A percentile compares a stretch with the other conserved stretches of the same genome.
Conservation (phyloP, 441 rosid species). For the Kokia cookei region DNA sequence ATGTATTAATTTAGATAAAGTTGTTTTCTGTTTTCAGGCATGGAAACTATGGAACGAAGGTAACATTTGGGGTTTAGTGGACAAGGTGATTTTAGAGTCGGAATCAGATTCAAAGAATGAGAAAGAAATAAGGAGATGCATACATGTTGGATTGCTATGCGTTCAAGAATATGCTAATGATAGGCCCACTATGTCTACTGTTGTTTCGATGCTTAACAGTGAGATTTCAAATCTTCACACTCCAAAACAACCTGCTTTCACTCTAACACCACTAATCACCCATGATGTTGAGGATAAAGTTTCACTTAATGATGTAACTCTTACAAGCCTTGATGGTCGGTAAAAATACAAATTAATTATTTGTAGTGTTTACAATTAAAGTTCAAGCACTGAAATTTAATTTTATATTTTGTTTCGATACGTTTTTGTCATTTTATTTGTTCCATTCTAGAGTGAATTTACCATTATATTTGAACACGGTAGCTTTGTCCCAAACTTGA, state of each 20-base stretch:
- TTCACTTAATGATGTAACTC: neutral
- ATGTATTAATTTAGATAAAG: no score
- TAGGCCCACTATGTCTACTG: slow-evolving; percentile 22
- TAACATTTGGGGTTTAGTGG: neutral
- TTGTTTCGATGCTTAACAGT: slow-evolving; percentile 21
- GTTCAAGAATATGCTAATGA: slow-evolving; percentile 22
- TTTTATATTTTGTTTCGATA: no score
- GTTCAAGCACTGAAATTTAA: no score
- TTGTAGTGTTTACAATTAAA: no score
- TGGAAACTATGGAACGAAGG: neutral
- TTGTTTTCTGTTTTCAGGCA: neutral
- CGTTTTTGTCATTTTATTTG: no score
- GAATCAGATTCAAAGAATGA: neutral
- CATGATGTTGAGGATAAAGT: neutral
- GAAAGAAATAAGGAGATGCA: slow-evolving; percentile 9
- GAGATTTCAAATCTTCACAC: slow-evolving; percentile 13
- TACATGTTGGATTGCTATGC: slow-evolving; percentile 28
- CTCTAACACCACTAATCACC: neutral
- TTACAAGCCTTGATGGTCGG: neutral
- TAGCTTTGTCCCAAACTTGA: no score
- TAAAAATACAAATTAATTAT: neutral
- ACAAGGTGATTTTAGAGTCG: neutral
- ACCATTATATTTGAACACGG: no score
- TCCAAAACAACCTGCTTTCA: slow-evolving; percentile 8
- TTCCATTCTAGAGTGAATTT: no score